Evolutionary conservation across 2,329 filamentous ascomycete species (phyloP).

Genomic region (Herpotrichia juniperi): DNA sequence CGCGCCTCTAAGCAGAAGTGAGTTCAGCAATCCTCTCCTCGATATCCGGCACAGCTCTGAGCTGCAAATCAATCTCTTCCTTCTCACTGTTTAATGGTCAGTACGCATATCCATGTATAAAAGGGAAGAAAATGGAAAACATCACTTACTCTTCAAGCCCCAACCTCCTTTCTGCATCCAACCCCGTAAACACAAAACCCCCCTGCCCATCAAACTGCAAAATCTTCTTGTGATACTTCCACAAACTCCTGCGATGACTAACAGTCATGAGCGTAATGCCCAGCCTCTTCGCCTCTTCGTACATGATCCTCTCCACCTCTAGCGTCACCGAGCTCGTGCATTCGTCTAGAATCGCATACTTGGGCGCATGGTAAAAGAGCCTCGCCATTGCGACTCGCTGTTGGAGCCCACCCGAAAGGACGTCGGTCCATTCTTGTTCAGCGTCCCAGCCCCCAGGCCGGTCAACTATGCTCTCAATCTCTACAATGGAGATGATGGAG

Average conservation of each 20-base stretch:
- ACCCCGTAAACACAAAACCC: slow-evolving; percentile 82
- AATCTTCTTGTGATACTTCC: slow-evolving; percentile 95
- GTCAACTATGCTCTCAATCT: slow-evolving; percentile 82
- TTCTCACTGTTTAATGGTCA: slow-evolving; percentile 66
- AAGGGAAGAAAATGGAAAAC: too few species aligned
- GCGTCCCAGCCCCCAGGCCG: slow-evolving; percentile 86
- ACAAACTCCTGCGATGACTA: slow-evolving; percentile 85
- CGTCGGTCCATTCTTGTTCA: slow-evolving; percentile 95
- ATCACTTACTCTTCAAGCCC: slow-evolving; percentile 82
- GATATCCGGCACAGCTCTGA: slow-evolving; percentile 86
- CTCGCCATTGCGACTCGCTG: slow-evolving; percentile 97
- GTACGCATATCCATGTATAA: slow-evolving; percentile 6
- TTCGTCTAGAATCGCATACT: slow-evolving; percentile 95
- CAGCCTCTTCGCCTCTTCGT: slow-evolving; percentile 89
- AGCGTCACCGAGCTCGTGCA: slow-evolving; percentile 95
- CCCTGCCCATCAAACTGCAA: slow-evolving; percentile 97
- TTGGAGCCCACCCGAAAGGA: slow-evolving; percentile 88
- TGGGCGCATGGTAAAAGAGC: slow-evolving; percentile 89
- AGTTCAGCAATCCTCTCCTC: slow-evolving; percentile 85
- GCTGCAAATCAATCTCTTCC: slow-evolving; percentile 85
- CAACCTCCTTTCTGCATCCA: slow-evolving; percentile 87
- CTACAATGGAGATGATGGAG: slow-evolving; percentile 76
- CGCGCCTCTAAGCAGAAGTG: slow-evolving; percentile 46
- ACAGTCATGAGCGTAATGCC: slow-evolving; percentile 98
- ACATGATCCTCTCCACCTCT: slow-evolving; percentile 95